These are phyloP conservation scores for Neurospora tetrasperma DNA, from an alignment of 495 filamentous ascomycete species.

Conservation along the genomic window DNA sequence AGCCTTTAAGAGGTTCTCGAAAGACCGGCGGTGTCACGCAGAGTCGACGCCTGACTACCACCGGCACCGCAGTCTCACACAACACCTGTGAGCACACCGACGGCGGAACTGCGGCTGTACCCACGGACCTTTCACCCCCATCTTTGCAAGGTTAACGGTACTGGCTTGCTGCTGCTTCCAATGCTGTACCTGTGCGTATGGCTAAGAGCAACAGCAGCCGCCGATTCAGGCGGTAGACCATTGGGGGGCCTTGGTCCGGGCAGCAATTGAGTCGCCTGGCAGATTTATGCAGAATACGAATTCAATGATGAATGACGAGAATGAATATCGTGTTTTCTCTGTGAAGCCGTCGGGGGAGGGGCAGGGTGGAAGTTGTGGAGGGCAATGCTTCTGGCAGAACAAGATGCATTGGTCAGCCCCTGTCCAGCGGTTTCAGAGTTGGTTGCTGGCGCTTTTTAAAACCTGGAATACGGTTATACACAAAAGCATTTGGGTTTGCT, in stretches of 20 bases:
- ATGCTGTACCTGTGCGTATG: not conserved
- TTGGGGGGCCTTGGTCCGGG: not conserved
- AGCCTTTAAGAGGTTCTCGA: not conserved
- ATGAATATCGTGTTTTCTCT: slow-evolving; percentile 14
- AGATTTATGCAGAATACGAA: slow-evolving; percentile 13
- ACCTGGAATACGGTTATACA: not conserved
- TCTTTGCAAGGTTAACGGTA: not conserved
- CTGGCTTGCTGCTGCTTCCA: not conserved
- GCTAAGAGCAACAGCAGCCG: not conserved
- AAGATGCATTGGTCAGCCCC: slow-evolving; percentile 1
- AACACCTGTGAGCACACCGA: not conserved
- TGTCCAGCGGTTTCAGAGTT: not conserved
- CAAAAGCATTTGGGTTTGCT: not conserved
- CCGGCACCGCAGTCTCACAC: not conserved
- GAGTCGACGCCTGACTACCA: not conserved
- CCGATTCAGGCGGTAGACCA: not conserved
- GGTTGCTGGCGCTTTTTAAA: not conserved
- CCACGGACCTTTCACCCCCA: not conserved
- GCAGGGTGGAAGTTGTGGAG: slow-evolving; percentile 8
- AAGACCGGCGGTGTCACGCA: not conserved
- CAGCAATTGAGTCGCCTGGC: not conserved
- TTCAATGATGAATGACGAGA: slow-evolving; percentile 12
- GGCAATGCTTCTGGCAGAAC: slow-evolving; percentile 1
- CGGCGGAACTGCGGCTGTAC: not conserved
- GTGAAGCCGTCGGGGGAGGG: slow-evolving; percentile 3